Evolutionary conservation across 2,329 filamentous ascomycete species (phyloP).

Genomic region (Xylariaceae sp.): DNA sequence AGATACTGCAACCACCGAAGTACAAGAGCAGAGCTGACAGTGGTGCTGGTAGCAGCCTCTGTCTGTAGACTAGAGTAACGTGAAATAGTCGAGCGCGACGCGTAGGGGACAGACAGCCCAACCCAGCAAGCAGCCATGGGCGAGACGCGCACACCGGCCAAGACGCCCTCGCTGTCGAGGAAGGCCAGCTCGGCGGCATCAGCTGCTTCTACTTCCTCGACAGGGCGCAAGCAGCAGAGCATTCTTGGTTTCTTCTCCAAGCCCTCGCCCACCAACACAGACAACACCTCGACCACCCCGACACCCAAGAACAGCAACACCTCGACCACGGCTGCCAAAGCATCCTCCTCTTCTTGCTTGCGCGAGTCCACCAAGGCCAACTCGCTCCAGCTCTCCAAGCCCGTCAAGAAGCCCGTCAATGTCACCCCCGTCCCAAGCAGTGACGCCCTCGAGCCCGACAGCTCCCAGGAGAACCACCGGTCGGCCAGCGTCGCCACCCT

Average conservation of each 20-base stretch:
- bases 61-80: background rate
- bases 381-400: slow-evolving; percentile 34
- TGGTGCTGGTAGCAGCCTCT: slow-evolving; percentile 1
- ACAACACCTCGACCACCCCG: slow-evolving; percentile 26
- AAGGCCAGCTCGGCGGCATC: slow-evolving; percentile 41
- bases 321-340: too few species aligned
- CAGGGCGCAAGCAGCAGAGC: slow-evolving; percentile 64
- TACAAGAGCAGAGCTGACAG: too few species aligned
- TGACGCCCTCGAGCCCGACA: slow-evolving; percentile 64
- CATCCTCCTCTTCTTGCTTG: slow-evolving; percentile 32
- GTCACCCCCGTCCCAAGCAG: slow-evolving; percentile 78
- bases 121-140: slow-evolving; percentile 19
- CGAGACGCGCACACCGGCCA: slow-evolving; percentile 29
- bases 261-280: slow-evolving; percentile 29
- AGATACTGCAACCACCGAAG: too few species aligned
- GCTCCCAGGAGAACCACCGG: slow-evolving; percentile 63
- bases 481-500: slow-evolving; percentile 29
- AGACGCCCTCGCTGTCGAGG: slow-evolving; percentile 38
- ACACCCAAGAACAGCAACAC: slow-evolving; percentile 19
- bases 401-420: slow-evolving; percentile 34
- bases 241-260: slow-evolving; percentile 81
- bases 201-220: slow-evolving; percentile 33
- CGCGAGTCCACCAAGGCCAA: slow-evolving; percentile 48
- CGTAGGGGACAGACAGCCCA: background rate
- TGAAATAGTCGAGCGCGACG: too few species aligned